Conservation (phyloP, 371 early-diverging fungal species). For the Lichtheimia corymbifera region DNA sequence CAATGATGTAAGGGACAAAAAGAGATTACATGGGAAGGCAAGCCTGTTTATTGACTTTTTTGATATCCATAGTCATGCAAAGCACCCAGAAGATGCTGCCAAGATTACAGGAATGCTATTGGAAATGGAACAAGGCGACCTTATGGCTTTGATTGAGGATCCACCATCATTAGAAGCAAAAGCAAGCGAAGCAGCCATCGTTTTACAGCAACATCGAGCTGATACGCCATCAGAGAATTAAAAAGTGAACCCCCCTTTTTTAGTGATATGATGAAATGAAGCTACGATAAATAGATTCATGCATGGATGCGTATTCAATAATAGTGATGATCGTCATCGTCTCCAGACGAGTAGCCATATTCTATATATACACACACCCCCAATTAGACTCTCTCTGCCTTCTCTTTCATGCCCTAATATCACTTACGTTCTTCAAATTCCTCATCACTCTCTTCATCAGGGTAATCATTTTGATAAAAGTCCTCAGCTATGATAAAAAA, state of each 20-base stretch:
- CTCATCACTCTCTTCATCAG: conserved; percentile 57
- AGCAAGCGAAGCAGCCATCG: conserved; percentile 29
- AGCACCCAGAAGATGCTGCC: conserved; percentile 77
- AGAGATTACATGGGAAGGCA: too few species aligned
- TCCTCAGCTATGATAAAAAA: conserved; percentile 53
- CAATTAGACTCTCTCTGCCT: too few species aligned
- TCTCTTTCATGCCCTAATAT: background rate
- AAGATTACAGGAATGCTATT: conserved; percentile 98
- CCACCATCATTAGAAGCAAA: conserved; percentile 59
- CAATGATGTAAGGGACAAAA: conserved; percentile 53
- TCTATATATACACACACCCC: background rate
- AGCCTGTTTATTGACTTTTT: background rate
- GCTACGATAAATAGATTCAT: background rate
- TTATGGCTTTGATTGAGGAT: conserved; percentile 83
- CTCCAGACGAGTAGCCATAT: conserved; percentile 11
- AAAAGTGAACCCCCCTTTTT: background rate
- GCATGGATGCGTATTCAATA: background rate
- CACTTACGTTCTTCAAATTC: conserved; percentile 48
- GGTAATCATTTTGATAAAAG: conserved; percentile 66
- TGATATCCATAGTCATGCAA: conserved; percentile 22
- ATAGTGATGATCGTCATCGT: conserved; percentile 5
- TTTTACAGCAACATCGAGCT: conserved; percentile 24
- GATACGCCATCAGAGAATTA: background rate
- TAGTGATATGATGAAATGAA: background rate
- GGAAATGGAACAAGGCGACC: conserved; percentile 92